Base-by-base conservation (phyloP, 257 asterid species). In the Forsythia viridissima region DNA sequence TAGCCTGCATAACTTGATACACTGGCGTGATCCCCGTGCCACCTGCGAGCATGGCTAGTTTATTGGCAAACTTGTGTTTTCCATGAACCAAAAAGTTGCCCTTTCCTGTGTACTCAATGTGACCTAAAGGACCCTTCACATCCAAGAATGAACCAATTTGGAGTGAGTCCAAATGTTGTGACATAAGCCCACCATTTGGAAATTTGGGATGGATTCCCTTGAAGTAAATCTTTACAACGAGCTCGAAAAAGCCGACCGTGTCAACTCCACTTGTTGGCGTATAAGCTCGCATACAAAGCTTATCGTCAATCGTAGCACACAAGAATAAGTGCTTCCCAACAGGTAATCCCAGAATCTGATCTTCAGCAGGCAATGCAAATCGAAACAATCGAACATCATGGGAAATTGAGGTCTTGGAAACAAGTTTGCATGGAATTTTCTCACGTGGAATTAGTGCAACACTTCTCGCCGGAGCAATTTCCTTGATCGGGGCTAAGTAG, bases 241-340 rank as follows among this genome's bases (percentile, higher is more conserved):
- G 87, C 76, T 95, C 99, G 44, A 95, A 93, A 67, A 82, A 88
- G 0, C 99, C 99, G 20, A 92, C 84, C 7, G 83, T 70, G 40
- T 92, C 96, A 4, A 89, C 89, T 36, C 87, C 82, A 52, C 92
- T 90, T 0, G 97, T 83, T 1, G 99, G 99, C 2, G 99, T 95
- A 85, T 95, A 95, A 2, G 99, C 99, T 8, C 99, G 85, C 97
- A 95, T 95, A 80, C 99, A 95, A 6, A 92, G 91, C 89, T 95
- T 95, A 0, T 85, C 96, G 36, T 88, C 88, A 1, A 92, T 21
- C 5, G 82, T 74, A 20, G 98, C 97, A 66, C 94, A 95, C 3
- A 95, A 69, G 78, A 93, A 92, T 2, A 95, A 82, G 89, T 95
- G 99, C 37, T 95, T 95, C 0, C 99, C 99, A 0, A 93, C 92